Evolutionary conservation across 169 alveolate species (phyloP).

Genomic region (Plasmodium berghei): DNA sequence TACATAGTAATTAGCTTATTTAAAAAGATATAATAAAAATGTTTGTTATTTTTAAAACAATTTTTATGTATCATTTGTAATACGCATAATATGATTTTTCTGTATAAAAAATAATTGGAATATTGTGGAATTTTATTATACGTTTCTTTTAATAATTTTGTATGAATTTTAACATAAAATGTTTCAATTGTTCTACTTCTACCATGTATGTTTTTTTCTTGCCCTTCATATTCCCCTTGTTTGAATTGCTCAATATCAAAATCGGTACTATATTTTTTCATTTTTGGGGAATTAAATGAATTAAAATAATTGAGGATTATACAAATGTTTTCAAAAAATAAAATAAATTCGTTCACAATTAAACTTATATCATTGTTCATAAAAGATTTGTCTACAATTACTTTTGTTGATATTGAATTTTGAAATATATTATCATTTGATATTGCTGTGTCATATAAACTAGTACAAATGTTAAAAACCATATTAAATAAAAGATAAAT

Average conservation of each 20-base stretch:
- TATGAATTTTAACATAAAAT: conserved; percentile 19
- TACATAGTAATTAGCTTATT: conserved; percentile 65
- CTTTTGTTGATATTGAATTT: conserved; percentile 49
- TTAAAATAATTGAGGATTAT: conserved; percentile 36
- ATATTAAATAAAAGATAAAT: conserved; percentile 61
- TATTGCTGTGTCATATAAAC: conserved; percentile 27
- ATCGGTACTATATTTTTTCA: conserved; percentile 1
- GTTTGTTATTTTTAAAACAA: conserved; percentile 41
- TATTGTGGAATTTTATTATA: conserved; percentile 3
- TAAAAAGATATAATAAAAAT: conserved; percentile 54
- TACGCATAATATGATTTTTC: conserved; percentile 33
- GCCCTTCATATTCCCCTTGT: neutral
- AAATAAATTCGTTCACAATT: conserved; percentile 44
- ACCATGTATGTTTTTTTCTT: neutral
- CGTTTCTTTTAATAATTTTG: conserved; percentile 30
- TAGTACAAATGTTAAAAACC: conserved; percentile 52
- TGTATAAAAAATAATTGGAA: conserved; percentile 39
- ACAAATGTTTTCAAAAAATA: conserved; percentile 49
- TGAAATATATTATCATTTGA: conserved; percentile 11
- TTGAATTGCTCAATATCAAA: neutral
- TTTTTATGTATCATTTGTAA: conserved; percentile 45
- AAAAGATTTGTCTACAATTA: conserved; percentile 22
- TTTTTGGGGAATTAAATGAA: neutral
- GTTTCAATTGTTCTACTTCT: neutral
- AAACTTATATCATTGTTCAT: conserved; percentile 49